Conservation (phyloP, 257 asterid genomes). For the Solanum phureja region DNA sequence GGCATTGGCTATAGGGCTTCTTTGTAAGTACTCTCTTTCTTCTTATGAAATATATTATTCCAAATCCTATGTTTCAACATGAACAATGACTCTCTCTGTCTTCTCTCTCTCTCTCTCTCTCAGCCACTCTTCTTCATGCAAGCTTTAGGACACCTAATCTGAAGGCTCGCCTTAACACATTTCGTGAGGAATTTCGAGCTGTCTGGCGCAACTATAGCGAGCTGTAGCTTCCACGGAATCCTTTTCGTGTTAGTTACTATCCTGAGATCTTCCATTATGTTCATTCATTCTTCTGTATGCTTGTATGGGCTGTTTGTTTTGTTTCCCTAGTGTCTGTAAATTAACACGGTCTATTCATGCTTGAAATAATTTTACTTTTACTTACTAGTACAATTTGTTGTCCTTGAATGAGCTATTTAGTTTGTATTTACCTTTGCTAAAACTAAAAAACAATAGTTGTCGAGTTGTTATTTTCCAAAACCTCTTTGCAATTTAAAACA, state of each 20-base stretch:
- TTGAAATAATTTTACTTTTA: neutral
- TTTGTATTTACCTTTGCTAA: neutral
- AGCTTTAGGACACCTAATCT: slow-evolving; percentile 95
- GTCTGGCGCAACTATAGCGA: slow-evolving; percentile 97
- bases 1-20: slow-evolving; percentile 65
- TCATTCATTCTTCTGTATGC: neutral
- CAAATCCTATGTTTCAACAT: neutral
- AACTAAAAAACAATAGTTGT: neutral
- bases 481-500: neutral
- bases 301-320: neutral
- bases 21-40: slow-evolving; percentile 36
- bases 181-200: slow-evolving; percentile 93
- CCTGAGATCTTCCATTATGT: neutral
- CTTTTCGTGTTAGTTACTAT: slow-evolving; percentile 18
- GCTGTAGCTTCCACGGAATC: slow-evolving; percentile 32
- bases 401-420: neutral
- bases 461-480: neutral
- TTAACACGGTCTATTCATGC: neutral
- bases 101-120: slow-evolving; percentile 6
- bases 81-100: neutral
- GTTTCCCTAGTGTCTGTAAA: neutral
- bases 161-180: slow-evolving; percentile 94
- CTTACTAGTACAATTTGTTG: neutral
- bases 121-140: slow-evolving; percentile 79
- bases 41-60: neutral